Conservation (phyloP, 2,329 filamentous ascomycete genomes). For the Penicillium sp. region DNA sequence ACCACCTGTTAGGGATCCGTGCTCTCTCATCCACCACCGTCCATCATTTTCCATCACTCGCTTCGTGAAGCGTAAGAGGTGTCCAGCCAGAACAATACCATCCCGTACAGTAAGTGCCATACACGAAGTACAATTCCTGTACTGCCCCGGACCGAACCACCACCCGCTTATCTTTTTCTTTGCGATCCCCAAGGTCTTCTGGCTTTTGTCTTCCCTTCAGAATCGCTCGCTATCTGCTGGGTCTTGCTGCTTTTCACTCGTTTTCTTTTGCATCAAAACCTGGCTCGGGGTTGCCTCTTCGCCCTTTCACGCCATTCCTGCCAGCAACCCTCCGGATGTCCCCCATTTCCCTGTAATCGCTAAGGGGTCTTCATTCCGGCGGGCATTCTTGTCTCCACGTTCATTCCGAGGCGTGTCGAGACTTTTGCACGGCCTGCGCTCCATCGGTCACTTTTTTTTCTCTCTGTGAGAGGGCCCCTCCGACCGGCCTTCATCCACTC, state of each 20-base stretch:
- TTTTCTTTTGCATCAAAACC: slow-evolving; percentile 3
- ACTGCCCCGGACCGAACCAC: not conserved
- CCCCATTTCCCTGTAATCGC: slow-evolving; percentile 11
- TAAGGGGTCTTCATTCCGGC: slow-evolving; percentile 20
- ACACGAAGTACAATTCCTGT: not conserved
- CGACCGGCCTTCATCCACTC: slow-evolving; percentile 11
- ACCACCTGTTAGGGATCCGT: not conserved
- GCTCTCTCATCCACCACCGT: not conserved
- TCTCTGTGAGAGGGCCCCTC: slow-evolving; percentile 1
- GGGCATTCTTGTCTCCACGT: slow-evolving; percentile 22
- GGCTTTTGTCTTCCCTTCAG: slow-evolving; percentile 4
- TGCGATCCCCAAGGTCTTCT: slow-evolving; percentile 3
- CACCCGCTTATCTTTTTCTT: slow-evolving; percentile 6
- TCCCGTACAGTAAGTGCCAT: not conserved
- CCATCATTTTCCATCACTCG: not conserved
- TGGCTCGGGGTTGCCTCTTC: not conserved
- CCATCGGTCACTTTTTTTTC: not conserved
- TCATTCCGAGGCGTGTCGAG: slow-evolving; percentile 18
- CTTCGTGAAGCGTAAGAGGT: not conserved
- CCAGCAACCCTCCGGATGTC: not conserved
- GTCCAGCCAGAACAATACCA: not conserved
- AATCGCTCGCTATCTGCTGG: not conserved
- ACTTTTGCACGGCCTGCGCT: slow-evolving; percentile 6
- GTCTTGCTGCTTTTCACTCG: not conserved
- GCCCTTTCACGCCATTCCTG: not conserved